Evolutionary conservation across 2,329 filamentous ascomycete genomes (phyloP), one percentile per base, ranked within the genome.

Genomic region (Hyphodiscus sp.): DNA sequence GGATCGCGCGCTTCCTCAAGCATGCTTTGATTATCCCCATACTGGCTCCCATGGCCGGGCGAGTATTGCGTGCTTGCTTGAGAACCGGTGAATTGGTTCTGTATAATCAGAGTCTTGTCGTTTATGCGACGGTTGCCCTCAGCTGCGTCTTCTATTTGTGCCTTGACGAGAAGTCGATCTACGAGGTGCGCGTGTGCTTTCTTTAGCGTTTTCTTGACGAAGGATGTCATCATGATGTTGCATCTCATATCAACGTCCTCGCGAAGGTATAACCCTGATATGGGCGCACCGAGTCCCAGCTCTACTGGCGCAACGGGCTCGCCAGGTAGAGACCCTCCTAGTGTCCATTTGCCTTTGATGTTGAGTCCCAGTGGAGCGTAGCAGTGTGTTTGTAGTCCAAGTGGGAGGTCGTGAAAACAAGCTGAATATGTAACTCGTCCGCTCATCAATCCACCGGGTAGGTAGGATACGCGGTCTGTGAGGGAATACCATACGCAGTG

Each of bases 181-280:
- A 92, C 86, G 3, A 95, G 76, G 2, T 79, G 74, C 10, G 75
- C 77, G 64, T 95, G 89, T 0, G 87, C 81, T 65, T 87, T 88
- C 63, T 87, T 87, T 45, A 95, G 77, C 15, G 88, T 94, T 71
- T 83, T 87, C 75, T 88, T 91, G 54, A 95, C 87, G 65, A 95
- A 95, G 8, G 74, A 72, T 0, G 83, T 78, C 73, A 94, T 80
- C 58, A 94, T 74, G 54, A 90, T 73, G 64, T 91, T 92, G 73
- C 89, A 95, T 53, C 80, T 80, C 76, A 95, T 83, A 58, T 90
- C 85, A 47, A 94, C 85, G 60, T 95, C 90, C 73, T 95, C 90
- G n/a, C 87, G 78, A 43, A 95, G 73, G 66, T 91, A 95, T 13
- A 95, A 73, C 0, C 89, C 90, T 42, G 81, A 74, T 20, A 76